These are phyloP conservation scores for Neofusicoccum parvum DNA, from an alignment of 2,329 filamentous ascomycete genomes.

Conservation along the genomic window DNA sequence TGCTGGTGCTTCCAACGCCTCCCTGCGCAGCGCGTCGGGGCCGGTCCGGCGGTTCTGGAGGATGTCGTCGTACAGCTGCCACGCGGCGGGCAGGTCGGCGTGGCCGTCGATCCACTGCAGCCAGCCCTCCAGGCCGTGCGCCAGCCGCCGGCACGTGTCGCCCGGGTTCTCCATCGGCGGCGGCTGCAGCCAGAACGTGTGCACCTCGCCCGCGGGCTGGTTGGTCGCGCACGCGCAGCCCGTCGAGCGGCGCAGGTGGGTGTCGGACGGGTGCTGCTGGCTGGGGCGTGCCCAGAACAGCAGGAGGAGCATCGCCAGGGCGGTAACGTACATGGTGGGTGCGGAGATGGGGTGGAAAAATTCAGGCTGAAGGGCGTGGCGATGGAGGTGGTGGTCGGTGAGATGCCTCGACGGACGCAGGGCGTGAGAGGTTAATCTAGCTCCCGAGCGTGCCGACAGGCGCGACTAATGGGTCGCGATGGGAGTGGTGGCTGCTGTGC, in stretches of 20 bases:
- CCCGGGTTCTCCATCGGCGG: not conserved
- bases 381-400: too few species aligned
- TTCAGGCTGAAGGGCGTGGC: too few species aligned
- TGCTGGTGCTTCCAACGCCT: not conserved
- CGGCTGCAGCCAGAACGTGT: slow-evolving; percentile 1
- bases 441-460: too few species aligned
- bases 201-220: not conserved
- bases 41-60: not conserved
- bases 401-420: too few species aligned
- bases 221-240: not conserved
- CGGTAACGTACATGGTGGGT: not conserved
- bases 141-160: not conserved
- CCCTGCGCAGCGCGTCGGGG: not conserved
- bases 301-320: not conserved
- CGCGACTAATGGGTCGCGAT: not conserved
- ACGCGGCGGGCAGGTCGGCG: not conserved
- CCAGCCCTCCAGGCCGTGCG: not conserved
- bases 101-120: not conserved
- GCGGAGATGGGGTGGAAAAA: too few species aligned
- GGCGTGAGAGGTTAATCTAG: too few species aligned
- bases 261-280: not conserved
- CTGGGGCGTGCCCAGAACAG: not conserved
- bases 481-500: not conserved
- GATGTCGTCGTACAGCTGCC: slow-evolving; percentile 7
- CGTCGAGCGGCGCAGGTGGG: not conserved